Base-by-base conservation (phyloP, 208 protist genomes). In the Trypanosomatidae sp. region DNA sequence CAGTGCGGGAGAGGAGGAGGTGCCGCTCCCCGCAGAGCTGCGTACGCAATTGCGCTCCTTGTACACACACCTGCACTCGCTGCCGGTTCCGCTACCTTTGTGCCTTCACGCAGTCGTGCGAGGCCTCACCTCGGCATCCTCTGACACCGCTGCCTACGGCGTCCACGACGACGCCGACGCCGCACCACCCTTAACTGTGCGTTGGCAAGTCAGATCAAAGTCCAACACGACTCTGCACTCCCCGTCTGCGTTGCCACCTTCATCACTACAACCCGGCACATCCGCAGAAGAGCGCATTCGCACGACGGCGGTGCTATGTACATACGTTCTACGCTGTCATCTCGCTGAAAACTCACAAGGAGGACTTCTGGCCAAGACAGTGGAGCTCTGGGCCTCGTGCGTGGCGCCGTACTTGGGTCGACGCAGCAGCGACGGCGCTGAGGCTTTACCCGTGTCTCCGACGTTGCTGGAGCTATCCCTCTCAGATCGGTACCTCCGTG, bases 221-320 rank as follows among this genome's bases (percentile, higher is more conserved):
- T 62, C 22, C 22, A 22, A 15, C 46, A 52, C 64, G 3, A 52
- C 64, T 52, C 19, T 28, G 28, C 25, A 17, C 28, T 39, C 64
- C 22, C 25, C 64, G 17, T 50, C 64, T 46, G 13, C 28, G 28
- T 39, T 68, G 41, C 49, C 19, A 6, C 55, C 10, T 33, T 10
- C 28, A 28, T 44, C 8, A 17, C 73, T 4, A 25, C 13, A 33
- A 46, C 50, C 36, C 59, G 6, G 39, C 41, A 66, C 41, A 2
- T 67, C 56, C n/a, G 22, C 65, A 15, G 69, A 80, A 6, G 75
- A 74, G 69, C 53, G 62, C 28, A 28, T 47, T 6, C 75, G 75
- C 43, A 50, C 36, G 36, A 59, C 55, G 41, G 75, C 75, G 30
- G 75, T 80, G 62, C 70, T 80, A 4, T 80, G 75, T 65, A 80